phyloP scores from a whole-genome alignment of 148 eudicot species.

The Silene uniflora region DNA sequence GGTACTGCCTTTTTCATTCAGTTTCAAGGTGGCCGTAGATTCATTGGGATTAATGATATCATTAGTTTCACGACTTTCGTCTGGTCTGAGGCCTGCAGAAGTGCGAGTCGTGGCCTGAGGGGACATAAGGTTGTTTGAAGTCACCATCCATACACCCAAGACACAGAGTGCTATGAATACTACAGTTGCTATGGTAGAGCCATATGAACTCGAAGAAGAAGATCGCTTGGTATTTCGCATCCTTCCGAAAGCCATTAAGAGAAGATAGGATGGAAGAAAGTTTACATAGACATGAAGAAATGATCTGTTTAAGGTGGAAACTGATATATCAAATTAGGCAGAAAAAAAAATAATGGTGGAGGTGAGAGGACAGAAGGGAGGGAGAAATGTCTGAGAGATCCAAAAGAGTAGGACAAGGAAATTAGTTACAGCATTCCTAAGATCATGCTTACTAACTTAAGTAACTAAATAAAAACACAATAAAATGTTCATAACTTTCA shows the following conservation, averaged over 20 bases:
- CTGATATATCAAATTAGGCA: background rate
- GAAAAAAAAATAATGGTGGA: slow-evolving; percentile 5
- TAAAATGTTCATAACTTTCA: background rate
- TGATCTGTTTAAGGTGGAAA: background rate
- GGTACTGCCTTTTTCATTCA: slow-evolving; percentile 4
- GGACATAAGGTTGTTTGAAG: slow-evolving; percentile 23
- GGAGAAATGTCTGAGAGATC: slow-evolving; percentile 45
- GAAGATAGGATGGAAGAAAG: slow-evolving; percentile 11
- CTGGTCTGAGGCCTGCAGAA: slow-evolving; percentile 18
- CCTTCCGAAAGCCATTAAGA: slow-evolving; percentile 36
- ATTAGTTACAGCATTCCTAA: slow-evolving; percentile 26
- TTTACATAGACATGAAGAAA: background rate
- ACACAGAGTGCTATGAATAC: slow-evolving; percentile 28
- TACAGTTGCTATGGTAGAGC: slow-evolving; percentile 26
- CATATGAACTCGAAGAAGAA: slow-evolving; percentile 25
- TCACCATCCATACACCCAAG: slow-evolving; percentile 34
- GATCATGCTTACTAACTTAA: slow-evolving; percentile 16
- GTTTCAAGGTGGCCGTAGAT: slow-evolving; percentile 16
- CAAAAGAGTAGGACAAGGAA: slow-evolving; percentile 56
- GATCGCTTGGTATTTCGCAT: slow-evolving; percentile 26
- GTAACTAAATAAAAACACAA: background rate
- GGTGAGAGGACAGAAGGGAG: slow-evolving; percentile 11
- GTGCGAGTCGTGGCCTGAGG: slow-evolving; percentile 30
- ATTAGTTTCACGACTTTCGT: slow-evolving; percentile 5
- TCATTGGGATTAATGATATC: slow-evolving; percentile 11